phyloP scores from a whole-genome alignment of 495 filamentous ascomycete genomes.

The Aspergillus leporis region DNA sequence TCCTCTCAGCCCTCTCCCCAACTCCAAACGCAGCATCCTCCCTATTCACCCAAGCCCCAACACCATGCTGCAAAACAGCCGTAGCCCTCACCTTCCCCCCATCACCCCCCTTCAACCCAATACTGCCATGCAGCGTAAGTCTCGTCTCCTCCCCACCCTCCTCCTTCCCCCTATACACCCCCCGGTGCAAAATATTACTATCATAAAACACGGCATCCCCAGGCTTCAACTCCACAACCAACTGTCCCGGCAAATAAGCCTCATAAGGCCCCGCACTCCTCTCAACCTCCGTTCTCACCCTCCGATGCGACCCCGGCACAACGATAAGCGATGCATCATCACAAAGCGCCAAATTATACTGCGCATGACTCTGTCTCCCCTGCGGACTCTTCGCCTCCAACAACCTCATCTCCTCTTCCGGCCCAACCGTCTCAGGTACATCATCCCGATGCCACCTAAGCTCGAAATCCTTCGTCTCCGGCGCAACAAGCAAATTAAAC shows the following conservation, averaged over 20 bases:
- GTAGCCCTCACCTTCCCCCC: conserved; percentile 56
- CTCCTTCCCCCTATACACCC: conserved; percentile 58
- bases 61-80: conserved; percentile 84
- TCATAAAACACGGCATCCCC: conserved; percentile 85
- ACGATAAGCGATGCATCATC: conserved; percentile 67
- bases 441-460: conserved; percentile 81
- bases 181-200: conserved; percentile 83
- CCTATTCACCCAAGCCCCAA: conserved; percentile 69
- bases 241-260: conserved; percentile 55
- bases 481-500: conserved; percentile 75
- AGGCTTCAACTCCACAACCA: conserved; percentile 61
- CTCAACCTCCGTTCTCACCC: conserved; percentile 66
- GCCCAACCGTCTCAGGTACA: conserved; percentile 55
- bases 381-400: conserved; percentile 42
- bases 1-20: conserved; percentile 48
- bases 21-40: conserved; percentile 56
- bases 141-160: conserved; percentile 54
- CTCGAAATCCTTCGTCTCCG: conserved; percentile 59
- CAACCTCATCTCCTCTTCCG: conserved; percentile 56
- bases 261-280: conserved; percentile 61
- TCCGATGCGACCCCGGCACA: conserved; percentile 67
- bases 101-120: conserved; percentile 56
- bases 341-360: conserved; percentile 77
- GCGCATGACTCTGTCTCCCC: conserved; percentile 61
- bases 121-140: conserved; percentile 79